Evolutionary conservation across 2,329 filamentous ascomycete genomes (phyloP).

Genomic region (Sclerotinia borealis): DNA sequence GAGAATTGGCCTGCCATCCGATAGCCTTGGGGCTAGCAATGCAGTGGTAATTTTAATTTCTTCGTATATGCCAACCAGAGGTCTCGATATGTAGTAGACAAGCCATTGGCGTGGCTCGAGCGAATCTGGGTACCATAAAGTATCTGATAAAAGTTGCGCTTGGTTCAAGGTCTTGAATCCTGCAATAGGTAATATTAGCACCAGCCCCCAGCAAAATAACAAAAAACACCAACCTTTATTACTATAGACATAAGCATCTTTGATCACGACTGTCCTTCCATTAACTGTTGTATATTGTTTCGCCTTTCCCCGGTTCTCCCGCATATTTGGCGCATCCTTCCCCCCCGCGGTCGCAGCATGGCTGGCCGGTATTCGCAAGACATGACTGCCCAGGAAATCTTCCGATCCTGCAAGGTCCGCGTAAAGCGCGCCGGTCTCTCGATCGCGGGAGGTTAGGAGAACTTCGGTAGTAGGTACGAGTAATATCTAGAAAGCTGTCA

Average conservation of each 20-base stretch:
- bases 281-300: slow-evolving; percentile 93
- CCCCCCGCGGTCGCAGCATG: slow-evolving; percentile 44
- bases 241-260: slow-evolving; percentile 87
- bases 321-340: slow-evolving; percentile 60
- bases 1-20: slow-evolving; percentile 25
- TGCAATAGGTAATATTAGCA: slow-evolving; percentile 36
- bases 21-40: slow-evolving; percentile 43
- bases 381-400: slow-evolving; percentile 95
- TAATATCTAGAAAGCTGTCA: slow-evolving; percentile 53
- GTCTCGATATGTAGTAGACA: slow-evolving; percentile 89
- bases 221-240: slow-evolving; percentile 69
- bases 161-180: slow-evolving; percentile 90
- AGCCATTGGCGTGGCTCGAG: slow-evolving; percentile 91
- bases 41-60: slow-evolving; percentile 67
- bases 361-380: slow-evolving; percentile 70
- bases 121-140: slow-evolving; percentile 83
- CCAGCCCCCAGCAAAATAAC: background rate
- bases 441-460: slow-evolving; percentile 80
- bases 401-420: slow-evolving; percentile 80
- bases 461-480: slow-evolving; percentile 92
- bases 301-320: slow-evolving; percentile 86
- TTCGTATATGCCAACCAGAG: slow-evolving; percentile 78
- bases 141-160: slow-evolving; percentile 77
- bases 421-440: slow-evolving; percentile 71
- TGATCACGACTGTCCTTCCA: slow-evolving; percentile 86